Percentiles rank a stretch among this genome's conserved stretches.
Evolutionary conservation across 2,329 filamentous ascomycete genomes (phyloP).

Genomic region (Knufia petricola): DNA sequence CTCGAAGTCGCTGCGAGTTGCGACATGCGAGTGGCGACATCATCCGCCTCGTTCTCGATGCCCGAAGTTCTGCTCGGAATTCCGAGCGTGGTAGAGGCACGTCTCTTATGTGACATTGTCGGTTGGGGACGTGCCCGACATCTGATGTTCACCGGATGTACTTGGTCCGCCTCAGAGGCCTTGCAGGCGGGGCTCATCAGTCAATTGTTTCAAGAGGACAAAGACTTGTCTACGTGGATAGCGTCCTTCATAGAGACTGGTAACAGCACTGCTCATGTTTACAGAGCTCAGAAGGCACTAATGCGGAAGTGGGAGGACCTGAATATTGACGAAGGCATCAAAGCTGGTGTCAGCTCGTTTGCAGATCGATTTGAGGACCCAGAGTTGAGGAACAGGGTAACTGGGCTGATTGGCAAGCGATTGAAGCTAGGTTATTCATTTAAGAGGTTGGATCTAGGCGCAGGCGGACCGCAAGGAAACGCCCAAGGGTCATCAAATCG

Average conservation of each 20-base stretch:
- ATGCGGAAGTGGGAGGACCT: conserved; percentile 24
- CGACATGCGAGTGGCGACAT: conserved; percentile 18
- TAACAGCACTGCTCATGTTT: conserved; percentile 6
- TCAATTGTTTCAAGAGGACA: neutral
- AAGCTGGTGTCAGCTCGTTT: conserved; percentile 25
- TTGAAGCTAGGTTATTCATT: no score
- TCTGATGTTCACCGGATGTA: conserved; percentile 14
- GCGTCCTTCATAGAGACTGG: neutral
- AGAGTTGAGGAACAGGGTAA: no score
- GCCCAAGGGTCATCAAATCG: no score
- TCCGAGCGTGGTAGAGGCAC: conserved; percentile 19
- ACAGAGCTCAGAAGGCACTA: conserved; percentile 17
- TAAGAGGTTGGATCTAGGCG: no score
- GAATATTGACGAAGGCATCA: conserved; percentile 22
- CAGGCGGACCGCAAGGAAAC: no score
- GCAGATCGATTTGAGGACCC: conserved; percentile 12
- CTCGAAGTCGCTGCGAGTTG: conserved; percentile 21
- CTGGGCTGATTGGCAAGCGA: no score
- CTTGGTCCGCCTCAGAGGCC: conserved; percentile 8
- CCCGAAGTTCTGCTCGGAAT: conserved; percentile 19
- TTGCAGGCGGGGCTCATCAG: conserved; percentile 15
- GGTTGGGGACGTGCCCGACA: conserved; percentile 19
- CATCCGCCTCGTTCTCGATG: conserved; percentile 16
- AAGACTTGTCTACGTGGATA: neutral
- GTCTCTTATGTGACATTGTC: conserved; percentile 19